Evolutionary conservation across 805 yeast species (phyloP), one percentile per base, ranked within the genome.

Genomic region (Ogataea naganishii): DNA sequence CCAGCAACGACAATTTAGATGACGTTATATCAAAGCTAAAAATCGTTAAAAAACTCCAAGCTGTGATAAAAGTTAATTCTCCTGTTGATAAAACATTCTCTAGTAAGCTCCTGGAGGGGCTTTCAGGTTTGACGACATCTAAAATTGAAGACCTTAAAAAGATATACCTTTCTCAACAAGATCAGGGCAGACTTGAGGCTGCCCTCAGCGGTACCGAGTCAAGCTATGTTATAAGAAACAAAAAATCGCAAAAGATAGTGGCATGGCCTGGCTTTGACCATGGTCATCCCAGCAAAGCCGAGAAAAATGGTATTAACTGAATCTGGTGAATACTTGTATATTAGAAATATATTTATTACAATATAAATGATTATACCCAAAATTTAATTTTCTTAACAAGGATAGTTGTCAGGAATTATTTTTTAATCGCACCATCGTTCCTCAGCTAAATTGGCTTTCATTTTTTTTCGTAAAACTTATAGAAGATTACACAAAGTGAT

Each of bases 241-340:
- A 29, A 24, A 40, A 41, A 20, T 37, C 37, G 10, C 52, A 54
- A 24, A 49, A 46, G 25, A 59, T 64, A 20, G 39, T 54, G 23
- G 70, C 83, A 1, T 76, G 83, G 83, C 83, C 83, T 0, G 81
- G 82, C 0, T 64, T 72, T 10, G 67, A 75, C 40, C 81, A 73
- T 40, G 79, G 80, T 0, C 83, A 76, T 46, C 80, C 81, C 3
- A 47, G 49, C 26, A 41, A 40, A 28, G 36, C n/a, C n/a, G n/a
- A n/a, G n/a, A n/a, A n/a, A n/a, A 32, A 16, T 18, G 20, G 19
- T 12, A 19, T 26, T 12, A 19, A 3, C 16, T 20, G 18, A 18
- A 10, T n/a, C 17, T 17, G 11, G 11, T 12, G 12, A 11, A 6
- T n/a, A 19, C 29, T 26, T 24, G n/a, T 12, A 20, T 31, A 8